phyloP scores from a whole-genome alignment of 129 eudicot species.

The Helianthus annuus region HanXRQr2.0-SUNRISE NC_035435.2:137270700-137271199 shows the following conservation, averaged over 20 bases:
- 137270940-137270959: background rate
- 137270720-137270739: background rate
- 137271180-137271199: slow-evolving; percentile 1
- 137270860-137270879: background rate
- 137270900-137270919: background rate
- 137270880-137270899: background rate
- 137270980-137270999: background rate
- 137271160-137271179: background rate
- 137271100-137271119: background rate
- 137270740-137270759: background rate
- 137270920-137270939: background rate
- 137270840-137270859: background rate
- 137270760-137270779: background rate
- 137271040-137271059: background rate
- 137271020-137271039: background rate
- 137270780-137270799: background rate
- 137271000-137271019: slow-evolving; percentile 1
- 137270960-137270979: background rate
- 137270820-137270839: background rate
- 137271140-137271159: background rate
- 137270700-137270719: no score
- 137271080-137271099: no score
- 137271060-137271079: background rate
- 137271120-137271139: background rate
- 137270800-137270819: background rate